Conservation (phyloP, 495 filamentous ascomycete genomes). For the Neurospora sp. region DNA sequence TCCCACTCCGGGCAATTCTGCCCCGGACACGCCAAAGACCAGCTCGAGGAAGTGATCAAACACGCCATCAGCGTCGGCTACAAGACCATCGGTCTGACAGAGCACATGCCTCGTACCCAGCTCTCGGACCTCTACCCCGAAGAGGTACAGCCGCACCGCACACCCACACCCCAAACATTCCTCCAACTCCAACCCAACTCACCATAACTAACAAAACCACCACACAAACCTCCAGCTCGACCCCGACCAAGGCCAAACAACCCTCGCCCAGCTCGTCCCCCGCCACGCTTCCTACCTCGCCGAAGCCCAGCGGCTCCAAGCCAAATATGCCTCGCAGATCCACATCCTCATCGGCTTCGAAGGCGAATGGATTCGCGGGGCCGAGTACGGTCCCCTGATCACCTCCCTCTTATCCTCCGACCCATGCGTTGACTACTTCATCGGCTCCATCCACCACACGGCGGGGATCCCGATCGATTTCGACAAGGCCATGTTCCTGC, state of each 20-base stretch:
- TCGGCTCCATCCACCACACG: conserved; percentile 88
- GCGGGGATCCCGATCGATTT: conserved; percentile 83
- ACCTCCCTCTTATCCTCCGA: conserved; percentile 40
- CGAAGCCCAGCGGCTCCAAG: conserved; percentile 62
- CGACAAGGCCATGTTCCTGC: conserved; percentile 51
- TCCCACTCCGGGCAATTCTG: conserved; percentile 98
- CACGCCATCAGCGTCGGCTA: conserved; percentile 71
- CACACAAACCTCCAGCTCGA: conserved; percentile 18
- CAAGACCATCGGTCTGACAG: conserved; percentile 78
- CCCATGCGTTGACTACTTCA: conserved; percentile 69
- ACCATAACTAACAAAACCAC: conserved; percentile 7
- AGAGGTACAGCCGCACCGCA: conserved; percentile 46
- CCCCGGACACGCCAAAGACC: conserved; percentile 71
- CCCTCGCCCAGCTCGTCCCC: conserved; percentile 31
- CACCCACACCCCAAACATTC: not conserved
- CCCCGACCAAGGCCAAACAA: conserved; percentile 19
- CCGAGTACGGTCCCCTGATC: conserved; percentile 47
- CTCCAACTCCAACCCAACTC: conserved; percentile 6
- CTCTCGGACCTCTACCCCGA: conserved; percentile 80
- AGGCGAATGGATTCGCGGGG: conserved; percentile 75
- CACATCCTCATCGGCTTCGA: conserved; percentile 84
- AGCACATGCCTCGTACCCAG: conserved; percentile 81
- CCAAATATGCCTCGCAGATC: conserved; percentile 60
- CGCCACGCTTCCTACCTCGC: conserved; percentile 61
- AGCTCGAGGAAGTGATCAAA: conserved; percentile 72